These are phyloP conservation scores for Poa annua DNA, from an alignment of 176 grass and related monocot genomes.

Conservation along the genomic window DNA sequence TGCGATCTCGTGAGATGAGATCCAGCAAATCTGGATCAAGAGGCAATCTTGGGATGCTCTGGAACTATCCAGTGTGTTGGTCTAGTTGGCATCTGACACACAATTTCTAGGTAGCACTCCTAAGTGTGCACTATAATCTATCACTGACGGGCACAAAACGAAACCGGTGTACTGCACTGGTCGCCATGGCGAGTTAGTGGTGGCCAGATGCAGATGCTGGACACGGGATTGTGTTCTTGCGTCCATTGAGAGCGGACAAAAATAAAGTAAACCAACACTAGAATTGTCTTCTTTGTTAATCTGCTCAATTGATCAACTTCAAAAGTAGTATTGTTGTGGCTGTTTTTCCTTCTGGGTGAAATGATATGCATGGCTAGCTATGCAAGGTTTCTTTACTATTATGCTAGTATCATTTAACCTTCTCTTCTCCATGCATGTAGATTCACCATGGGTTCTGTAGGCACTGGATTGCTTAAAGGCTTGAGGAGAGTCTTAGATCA, in stretches of 20 bases:
- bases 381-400: constrained; percentile 6
- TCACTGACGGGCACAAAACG: neutral
- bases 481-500: constrained; percentile 53
- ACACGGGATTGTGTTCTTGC: neutral
- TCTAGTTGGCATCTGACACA: neutral
- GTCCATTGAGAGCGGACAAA: neutral
- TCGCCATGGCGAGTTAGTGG: neutral
- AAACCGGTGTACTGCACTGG: neutral
- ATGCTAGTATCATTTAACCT: constrained; percentile 19
- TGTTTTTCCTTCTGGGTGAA: constrained; percentile 1
- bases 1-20: neutral
- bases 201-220: neutral
- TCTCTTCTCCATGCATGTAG: constrained; percentile 50
- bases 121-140: neutral
- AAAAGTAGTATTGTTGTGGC: neutral
- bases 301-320: neutral
- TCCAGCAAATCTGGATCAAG: neutral
- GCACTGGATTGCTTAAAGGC: constrained; percentile 55
- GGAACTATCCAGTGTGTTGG: neutral
- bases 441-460: constrained; percentile 58
- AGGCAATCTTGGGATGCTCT: neutral
- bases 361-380: neutral
- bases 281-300: neutral
- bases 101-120: neutral
- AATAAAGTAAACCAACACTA: neutral